Evolutionary conservation across 768 basidiomycete species (phyloP), one percentile per base, ranked within the genome.

Genomic region (Trametes coccinea): DNA sequence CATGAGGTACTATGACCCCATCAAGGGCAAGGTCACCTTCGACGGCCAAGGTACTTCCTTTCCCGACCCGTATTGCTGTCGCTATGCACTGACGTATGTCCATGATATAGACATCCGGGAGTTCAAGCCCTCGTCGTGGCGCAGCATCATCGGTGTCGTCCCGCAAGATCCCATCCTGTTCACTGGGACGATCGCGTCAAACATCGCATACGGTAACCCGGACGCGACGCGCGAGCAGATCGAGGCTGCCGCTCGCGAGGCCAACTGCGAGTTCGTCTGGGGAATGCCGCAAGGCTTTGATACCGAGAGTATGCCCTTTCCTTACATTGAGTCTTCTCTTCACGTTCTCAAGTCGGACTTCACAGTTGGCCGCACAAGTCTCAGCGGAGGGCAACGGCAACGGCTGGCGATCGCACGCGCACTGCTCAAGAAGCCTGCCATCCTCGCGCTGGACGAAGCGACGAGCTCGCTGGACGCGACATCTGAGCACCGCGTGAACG

Each of bases 211-310:
- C 68, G 95, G 95, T 2, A 83, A 88, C 51, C 80, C 84, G 8
- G 76, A 82, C 17, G 92, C 86, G 0, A 91, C 92, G 0, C 81
- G 90, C 22, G 86, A 87, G 65, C 85, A 96, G 61, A 91, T 98
- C 22, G 93, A 97, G 72, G 77, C 86, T 31, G 95, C 93, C 0
- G 95, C 95, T 0, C 80, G 90, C 17, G 84, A 92, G 61, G 96
- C 96, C 2, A 97, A 98, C 67, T 98, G 95, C 74, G 94, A 96
- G 69, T 98, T 96, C 70, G 87, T 98, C 5, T 93, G 93, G 90
- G 88, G 90, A 14, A 86, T 98, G 81, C 95, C 95, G 9, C 81
- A 93, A 59, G 94, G 95, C 0, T 96, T 96, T 67, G 95, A 97
- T 67, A 98, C 96, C 0, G 81, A 87, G 67, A 95, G 94, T 95